Evolutionary conservation across 768 basidiomycete species (phyloP), one percentile per base, ranked within the genome.

Genomic region (Cystoderma amianthinum): DNA sequence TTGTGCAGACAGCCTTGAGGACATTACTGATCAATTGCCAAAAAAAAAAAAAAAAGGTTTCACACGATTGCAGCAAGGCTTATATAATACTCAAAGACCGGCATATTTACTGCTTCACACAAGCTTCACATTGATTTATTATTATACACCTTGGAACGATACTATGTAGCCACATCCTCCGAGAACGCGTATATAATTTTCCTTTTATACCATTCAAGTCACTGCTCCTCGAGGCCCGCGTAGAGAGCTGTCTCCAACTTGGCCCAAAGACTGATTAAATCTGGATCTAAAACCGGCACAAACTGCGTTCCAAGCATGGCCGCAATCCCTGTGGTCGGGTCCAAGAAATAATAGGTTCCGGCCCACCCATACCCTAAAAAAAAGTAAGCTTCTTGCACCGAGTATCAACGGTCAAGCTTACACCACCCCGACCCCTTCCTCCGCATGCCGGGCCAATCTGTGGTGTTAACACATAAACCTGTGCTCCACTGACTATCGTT

Each of bases 281-380:
- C 52, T 3, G 28, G 30, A 41, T 63, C 62, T 12, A 46, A 21
- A 22, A 43, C 47, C 2, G 57, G 58, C 2, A 52, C 36, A 9
- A 64, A 39, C 38, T 66, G 64, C 1, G 58, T 59, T 11, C 61
- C 63, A 45, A 58, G 55, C 1, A 64, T 59, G 5, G 47, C 47
- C 2, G 62, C 60, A 16, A 66, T 47, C 15, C 64, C 63, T 5
- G 58, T 60, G 4, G 41, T 51, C 4, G 60, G 60, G 42, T 66
- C 64, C 22, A 66, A 49, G 17, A 57, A 49, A 36, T 55, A 53
- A 18, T 50, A 53, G 1, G 60, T 60, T 15, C 55, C 54, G 10
- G 63, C 63, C 56, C 57, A 66, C 4, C 64, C 64, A 23, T 41
- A 54, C 63, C 61, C 62, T 65, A 35, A 9, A 9, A 15, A 9